A percentile compares a stretch with the other conserved stretches of the same genome.
Evolutionary conservation across 139 green algal species (phyloP).

Genomic region (Marvania coccoides): DNA sequence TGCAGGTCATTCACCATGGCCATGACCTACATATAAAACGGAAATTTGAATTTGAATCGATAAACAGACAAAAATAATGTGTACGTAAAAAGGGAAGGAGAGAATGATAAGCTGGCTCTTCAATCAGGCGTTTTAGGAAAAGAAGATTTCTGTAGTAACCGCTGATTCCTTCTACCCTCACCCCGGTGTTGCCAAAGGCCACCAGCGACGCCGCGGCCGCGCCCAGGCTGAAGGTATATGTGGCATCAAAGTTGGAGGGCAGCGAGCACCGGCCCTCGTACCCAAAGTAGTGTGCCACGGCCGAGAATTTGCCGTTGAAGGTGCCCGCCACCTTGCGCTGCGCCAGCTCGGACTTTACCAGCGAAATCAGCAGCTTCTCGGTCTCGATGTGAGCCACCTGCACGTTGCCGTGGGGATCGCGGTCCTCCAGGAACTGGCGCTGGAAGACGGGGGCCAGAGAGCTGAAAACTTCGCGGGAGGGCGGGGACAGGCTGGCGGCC

Average conservation of each 20-base stretch:
- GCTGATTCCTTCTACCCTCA: too few relatives aligned
- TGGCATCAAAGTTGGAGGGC: conserved; percentile 63
- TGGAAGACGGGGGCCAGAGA: conserved; percentile 32
- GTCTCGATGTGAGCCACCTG: conserved; percentile 40
- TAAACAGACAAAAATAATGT: too few relatives aligned
- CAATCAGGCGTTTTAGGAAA: too few relatives aligned
- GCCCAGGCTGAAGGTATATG: conserved; percentile 53
- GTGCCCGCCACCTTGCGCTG: conserved; percentile 2
- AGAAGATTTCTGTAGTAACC: too few relatives aligned
- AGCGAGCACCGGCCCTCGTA: conserved; percentile 56
- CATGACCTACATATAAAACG: too few relatives aligned
- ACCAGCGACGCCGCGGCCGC: conserved; percentile 37
- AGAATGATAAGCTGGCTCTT: too few relatives aligned
- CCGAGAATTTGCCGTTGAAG: conserved; percentile 30
- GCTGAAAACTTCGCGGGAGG: conserved; percentile 20
- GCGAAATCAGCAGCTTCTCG: conserved; percentile 46
- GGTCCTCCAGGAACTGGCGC: conserved; percentile 44
- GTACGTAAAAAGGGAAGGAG: too few relatives aligned
- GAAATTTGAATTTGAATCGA: too few relatives aligned
- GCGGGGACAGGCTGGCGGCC: background rate
- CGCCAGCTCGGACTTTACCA: conserved; percentile 25
- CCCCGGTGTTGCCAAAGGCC: conserved; percentile 26
- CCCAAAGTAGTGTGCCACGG: conserved; percentile 36
- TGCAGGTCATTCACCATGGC: conserved; percentile 36
- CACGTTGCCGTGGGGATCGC: conserved; percentile 64